Conservation (phyloP, 2,329 filamentous ascomycete species). For the Pseudogymnoascus sp. region DNA sequence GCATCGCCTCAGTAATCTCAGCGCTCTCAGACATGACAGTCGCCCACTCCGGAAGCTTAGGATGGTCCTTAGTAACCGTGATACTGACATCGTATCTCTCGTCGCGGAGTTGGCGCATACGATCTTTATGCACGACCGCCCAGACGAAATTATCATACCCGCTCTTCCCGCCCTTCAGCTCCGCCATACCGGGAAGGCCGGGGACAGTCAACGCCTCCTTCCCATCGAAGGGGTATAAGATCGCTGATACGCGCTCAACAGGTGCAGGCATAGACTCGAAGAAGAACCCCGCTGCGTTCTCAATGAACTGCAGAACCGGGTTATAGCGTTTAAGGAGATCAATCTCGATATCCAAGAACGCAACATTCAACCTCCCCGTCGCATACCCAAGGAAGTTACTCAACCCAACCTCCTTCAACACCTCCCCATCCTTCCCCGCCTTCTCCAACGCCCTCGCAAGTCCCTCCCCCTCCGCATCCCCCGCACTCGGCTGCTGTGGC, state of each 20-base stretch:
- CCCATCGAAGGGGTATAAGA: conserved; percentile 83
- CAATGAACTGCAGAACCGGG: conserved; percentile 57
- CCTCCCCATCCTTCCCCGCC: conserved; percentile 39
- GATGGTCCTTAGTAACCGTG: conserved; percentile 84
- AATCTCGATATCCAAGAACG: conserved; percentile 80
- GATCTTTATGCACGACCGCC: conserved; percentile 89
- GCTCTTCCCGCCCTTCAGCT: conserved; percentile 52
- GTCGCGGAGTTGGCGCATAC: conserved; percentile 82
- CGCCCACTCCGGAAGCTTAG: conserved; percentile 81
- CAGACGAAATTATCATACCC: conserved; percentile 86
- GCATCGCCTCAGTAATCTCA: conserved; percentile 78
- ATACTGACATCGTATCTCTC: conserved; percentile 92
- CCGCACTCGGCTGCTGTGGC: conserved; percentile 39
- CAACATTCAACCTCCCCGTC: conserved; percentile 84
- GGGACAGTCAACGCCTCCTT: conserved; percentile 74
- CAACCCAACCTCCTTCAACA: conserved; percentile 78
- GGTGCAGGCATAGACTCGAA: conserved; percentile 66
- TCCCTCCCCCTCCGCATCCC: conserved; percentile 37
- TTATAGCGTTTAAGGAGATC: conserved; percentile 81
- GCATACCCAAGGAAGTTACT: conserved; percentile 84
- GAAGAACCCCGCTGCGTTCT: conserved; percentile 64
- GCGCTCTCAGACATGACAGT: conserved; percentile 96
- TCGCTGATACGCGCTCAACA: conserved; percentile 65
- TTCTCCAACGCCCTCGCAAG: conserved; percentile 30
- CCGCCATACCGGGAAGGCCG: conserved; percentile 48